Percentiles rank a stretch among this genome's conserved stretches.
Evolutionary conservation across 768 basidiomycete genomes (phyloP).

Genomic region (Gautieria morchelliformis): DNA sequence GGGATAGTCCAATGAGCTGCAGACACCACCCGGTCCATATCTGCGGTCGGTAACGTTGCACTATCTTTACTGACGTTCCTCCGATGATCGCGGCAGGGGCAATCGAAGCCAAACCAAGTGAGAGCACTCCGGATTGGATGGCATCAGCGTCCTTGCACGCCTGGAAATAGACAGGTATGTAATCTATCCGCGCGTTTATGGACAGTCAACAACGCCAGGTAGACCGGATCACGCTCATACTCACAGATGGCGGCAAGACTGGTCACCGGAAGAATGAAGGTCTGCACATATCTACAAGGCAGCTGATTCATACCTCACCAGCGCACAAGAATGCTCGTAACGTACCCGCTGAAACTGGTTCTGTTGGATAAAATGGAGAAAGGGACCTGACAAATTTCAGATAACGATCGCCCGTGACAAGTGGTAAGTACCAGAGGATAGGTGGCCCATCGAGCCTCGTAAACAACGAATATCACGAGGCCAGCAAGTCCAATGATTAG

Average conservation of each 20-base stretch:
- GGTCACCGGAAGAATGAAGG: slow-evolving; percentile 11
- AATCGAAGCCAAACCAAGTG: slow-evolving; percentile 17
- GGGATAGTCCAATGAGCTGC: slow-evolving; percentile 27
- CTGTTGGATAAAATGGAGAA: slow-evolving; percentile 21
- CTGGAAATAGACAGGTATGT: slow-evolving; percentile 24
- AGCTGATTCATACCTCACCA: slow-evolving; percentile 5
- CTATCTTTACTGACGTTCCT: slow-evolving; percentile 17
- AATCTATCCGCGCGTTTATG: slow-evolving; percentile 9
- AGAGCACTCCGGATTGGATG: slow-evolving; percentile 17
- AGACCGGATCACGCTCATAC: neutral
- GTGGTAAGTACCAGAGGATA: slow-evolving; percentile 15
- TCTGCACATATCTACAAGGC: slow-evolving; percentile 8
- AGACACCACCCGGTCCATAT: slow-evolving; percentile 29
- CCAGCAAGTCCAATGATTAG: slow-evolving; percentile 20
- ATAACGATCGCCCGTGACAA: neutral
- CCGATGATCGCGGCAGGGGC: slow-evolving; percentile 21
- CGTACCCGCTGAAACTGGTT: slow-evolving; percentile 16
- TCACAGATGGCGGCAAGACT: slow-evolving; percentile 10
- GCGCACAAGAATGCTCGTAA: slow-evolving; percentile 10
- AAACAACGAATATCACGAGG: slow-evolving; percentile 23
- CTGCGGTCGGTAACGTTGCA: slow-evolving; percentile 19
- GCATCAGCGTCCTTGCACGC: slow-evolving; percentile 15
- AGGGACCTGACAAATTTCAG: slow-evolving; percentile 13
- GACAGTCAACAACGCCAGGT: too few relatives aligned
- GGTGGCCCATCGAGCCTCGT: slow-evolving; percentile 20